Conservation (phyloP, 139 green algal species). For the Closterium sp. region DNA sequence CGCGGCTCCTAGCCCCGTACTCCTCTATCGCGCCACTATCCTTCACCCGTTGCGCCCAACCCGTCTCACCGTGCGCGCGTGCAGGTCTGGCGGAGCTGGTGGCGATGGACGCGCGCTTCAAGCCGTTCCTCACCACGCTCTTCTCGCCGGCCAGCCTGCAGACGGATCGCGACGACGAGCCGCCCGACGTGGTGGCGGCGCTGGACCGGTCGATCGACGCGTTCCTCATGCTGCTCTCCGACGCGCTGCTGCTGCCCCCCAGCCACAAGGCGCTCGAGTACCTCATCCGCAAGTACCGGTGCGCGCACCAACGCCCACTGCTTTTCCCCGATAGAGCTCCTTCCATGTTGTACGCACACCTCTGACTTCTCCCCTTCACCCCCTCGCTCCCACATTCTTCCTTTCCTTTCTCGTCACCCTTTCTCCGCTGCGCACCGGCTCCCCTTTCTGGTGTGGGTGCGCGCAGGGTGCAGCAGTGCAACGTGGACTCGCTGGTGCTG, state of each 20-base stretch:
- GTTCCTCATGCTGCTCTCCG: slow-evolving; percentile 73
- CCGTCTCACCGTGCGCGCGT: neutral
- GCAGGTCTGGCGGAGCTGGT: slow-evolving; percentile 78
- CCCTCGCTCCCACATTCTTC: neutral
- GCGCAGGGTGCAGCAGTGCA: slow-evolving; percentile 74
- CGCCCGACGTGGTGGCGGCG: slow-evolving; percentile 54
- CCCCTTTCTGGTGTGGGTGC: neutral
- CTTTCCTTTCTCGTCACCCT: neutral
- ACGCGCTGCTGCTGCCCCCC: slow-evolving; percentile 70
- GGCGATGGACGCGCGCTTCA: slow-evolving; percentile 66
- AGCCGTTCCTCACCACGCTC: slow-evolving; percentile 65
- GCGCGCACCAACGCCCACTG: neutral
- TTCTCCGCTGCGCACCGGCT: neutral
- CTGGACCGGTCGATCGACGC: slow-evolving; percentile 51
- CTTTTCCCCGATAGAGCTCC: neutral
- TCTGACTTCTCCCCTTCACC: neutral
- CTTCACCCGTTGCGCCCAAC: neutral
- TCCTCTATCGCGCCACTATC: neutral
- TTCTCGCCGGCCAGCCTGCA: slow-evolving; percentile 63
- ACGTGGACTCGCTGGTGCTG: slow-evolving; percentile 74
- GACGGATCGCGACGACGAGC: slow-evolving; percentile 66
- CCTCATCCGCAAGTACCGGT: slow-evolving; percentile 82
- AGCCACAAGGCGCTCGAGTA: slow-evolving; percentile 83
- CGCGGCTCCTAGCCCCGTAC: neutral
- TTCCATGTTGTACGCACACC: neutral